Evolutionary conservation across 169 alveolate species (phyloP).

Genomic region (Miamiensis avidus): DNA sequence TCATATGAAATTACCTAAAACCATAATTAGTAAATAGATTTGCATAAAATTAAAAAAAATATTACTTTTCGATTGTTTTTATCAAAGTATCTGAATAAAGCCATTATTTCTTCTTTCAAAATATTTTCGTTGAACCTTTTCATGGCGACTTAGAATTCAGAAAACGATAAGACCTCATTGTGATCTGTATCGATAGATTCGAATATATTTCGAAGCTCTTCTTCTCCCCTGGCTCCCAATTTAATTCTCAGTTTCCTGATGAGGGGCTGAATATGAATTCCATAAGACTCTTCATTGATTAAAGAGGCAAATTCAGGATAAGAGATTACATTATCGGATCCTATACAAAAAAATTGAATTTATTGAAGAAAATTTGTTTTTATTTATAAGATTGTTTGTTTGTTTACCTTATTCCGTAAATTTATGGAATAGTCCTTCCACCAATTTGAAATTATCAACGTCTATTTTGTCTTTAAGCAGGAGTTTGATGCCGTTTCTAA

Average conservation of each 20-base stretch:
- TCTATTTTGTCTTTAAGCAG: not conserved
- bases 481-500: not conserved
- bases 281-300: not conserved
- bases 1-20: not conserved
- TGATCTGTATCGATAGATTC: not conserved
- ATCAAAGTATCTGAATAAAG: not conserved
- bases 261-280: not conserved
- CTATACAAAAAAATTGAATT: no score
- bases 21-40: no score
- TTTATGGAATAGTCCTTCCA: not conserved
- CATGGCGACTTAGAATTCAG: not conserved
- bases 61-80: not conserved
- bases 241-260: not conserved
- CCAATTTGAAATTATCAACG: not conserved
- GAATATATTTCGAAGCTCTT: not conserved
- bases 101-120: not conserved
- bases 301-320: not conserved
- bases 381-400: no score
- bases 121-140: not conserved
- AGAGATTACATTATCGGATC: not conserved
- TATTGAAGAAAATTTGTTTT: no score
- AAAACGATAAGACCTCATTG: not conserved
- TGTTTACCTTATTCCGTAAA: not conserved
- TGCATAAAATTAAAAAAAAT: no score
- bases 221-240: not conserved